Base-by-base conservation (phyloP, 2,329 filamentous ascomycete genomes). In the Aspergillus viridinutans region DNA sequence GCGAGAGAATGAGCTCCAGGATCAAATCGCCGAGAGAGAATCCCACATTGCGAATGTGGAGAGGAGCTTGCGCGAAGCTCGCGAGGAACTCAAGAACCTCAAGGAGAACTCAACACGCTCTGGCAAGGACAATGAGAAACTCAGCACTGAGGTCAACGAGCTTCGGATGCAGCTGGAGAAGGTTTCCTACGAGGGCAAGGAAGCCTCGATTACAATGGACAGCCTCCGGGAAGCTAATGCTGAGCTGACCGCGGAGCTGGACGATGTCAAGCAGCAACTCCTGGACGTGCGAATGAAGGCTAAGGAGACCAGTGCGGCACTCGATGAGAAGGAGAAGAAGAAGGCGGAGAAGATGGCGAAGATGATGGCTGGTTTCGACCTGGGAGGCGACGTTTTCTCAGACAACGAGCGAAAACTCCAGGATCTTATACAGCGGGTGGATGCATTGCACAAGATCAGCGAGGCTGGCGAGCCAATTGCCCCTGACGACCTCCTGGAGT, bases 321-420 rank as follows among this genome's bases (percentile, higher is more conserved):
- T 95, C 21, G 93, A 97, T 66, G 94, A 97, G 77, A 99, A 99
- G 82, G 95, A 97, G 77, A 93, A 92, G 81, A 92, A 92, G 79
- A 99, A 99, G 83, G 91, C 92, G 0, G 94, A 99, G 78, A 94
- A 95, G 77, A 99, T 99, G 94, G 94, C 94, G 47, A 90, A 97
- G 83, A 99, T 99, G 94, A 97, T 99, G 93, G 94, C 94, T 58
- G 92, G 93, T 3, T 97, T 99, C 68, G 93, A 99, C 69, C 84
- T 99, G 35, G 93, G 92, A 48, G 88, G 89, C 50, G 92, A 97
- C 57, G 87, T 95, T 32, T 96, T 97, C 73, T 96, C 92, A 64
- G 90, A 94, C 57, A 96, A 96, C 66, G 94, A 99, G 74, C 85
- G 88, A 61, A 87, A 86, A 52, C 90, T 99, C 57, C 86, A 90